These are phyloP conservation scores for Fusarium napiforme DNA, from an alignment of 2,329 filamentous ascomycete species.

Conservation along the genomic window DNA sequence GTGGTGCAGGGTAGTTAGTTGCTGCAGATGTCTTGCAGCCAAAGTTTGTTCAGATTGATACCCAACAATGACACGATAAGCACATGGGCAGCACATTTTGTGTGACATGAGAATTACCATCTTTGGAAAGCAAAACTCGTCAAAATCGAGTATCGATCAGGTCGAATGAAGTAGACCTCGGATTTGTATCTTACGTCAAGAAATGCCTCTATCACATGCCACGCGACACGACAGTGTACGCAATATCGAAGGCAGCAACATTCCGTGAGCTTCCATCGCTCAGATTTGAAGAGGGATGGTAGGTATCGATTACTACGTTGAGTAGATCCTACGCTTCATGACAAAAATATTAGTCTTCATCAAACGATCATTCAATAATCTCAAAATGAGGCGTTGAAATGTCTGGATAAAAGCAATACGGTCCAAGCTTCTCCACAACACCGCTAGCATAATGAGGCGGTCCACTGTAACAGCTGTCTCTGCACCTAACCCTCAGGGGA, in stretches of 20 bases:
- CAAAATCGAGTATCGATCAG: neutral
- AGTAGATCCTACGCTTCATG: neutral
- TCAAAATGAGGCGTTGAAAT: conserved; percentile 24
- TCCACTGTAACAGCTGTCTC: conserved; percentile 28
- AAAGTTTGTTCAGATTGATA: conserved; percentile 2
- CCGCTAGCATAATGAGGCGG: conserved; percentile 14
- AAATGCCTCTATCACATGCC: conserved; percentile 3
- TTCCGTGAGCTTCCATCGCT: neutral
- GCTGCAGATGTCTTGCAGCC: conserved; percentile 12
- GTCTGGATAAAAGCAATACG: conserved; percentile 17
- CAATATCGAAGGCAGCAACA: neutral
- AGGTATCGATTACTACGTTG: no score
- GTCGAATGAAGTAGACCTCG: neutral
- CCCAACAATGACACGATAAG: neutral
- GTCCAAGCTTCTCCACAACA: conserved; percentile 25
- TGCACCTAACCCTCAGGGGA: neutral
- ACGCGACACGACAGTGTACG: neutral
- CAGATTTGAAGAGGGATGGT: no score
- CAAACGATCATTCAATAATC: conserved; percentile 8
- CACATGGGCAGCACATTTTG: neutral
- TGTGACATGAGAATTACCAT: neutral
- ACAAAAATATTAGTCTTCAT: neutral
- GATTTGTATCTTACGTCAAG: neutral
- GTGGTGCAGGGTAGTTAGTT: conserved; percentile 28
- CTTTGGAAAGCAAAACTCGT: neutral